Evolutionary conservation across 169 alveolate genomes (phyloP), one percentile per base, ranked within the genome.

Genomic region (Eimeria falciformis): DNA sequence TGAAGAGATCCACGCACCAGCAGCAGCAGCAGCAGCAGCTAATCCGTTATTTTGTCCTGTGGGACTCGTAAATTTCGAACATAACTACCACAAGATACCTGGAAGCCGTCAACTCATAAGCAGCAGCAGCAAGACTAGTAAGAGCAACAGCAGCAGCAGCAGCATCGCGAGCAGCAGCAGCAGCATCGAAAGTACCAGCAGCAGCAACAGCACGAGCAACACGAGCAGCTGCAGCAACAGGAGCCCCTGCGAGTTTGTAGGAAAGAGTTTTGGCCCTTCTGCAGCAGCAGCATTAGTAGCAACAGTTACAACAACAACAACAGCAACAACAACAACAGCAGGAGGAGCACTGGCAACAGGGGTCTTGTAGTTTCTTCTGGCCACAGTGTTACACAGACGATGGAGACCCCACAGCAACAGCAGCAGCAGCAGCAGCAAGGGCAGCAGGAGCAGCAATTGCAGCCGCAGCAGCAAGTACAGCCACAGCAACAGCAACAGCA

Each of bases 401-500:
- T 12, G 18, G 18, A 50, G 23, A 50, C 11, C 62, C 18, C 62
- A 12, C 83, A 12, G 2, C 83, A 29, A 58, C 33, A 73, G 83
- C 83, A 33, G 12, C 83, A 17, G 83, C 50, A 50, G 62, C 62
- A 50, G 62, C 62, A 50, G 62, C 62, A 50, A 17, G 62, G 17
- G 62, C 62, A 50, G 62, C n/a, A 50, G 62, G n/a, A 33, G 83
- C 83, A 33, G 83, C 83, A 73, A 50, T 58, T 18, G 83, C 58
- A 73, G 37, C 83, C 9, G 27, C 50, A 69, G n/a, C 81, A 21
- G 43, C 33, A 37, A 21, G n/a, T 27, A 17, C 45, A 14, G 23
- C 55, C 5, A 12, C 3, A 69, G 18, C 29, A 69, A 18, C 66
- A 9, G 66, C 45, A 75, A 65, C 37, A 43, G 43, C 23, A 40